phyloP scores from a whole-genome alignment of 371 early-diverging fungal genomes.

The Lichtheimia corymbifera region DNA sequence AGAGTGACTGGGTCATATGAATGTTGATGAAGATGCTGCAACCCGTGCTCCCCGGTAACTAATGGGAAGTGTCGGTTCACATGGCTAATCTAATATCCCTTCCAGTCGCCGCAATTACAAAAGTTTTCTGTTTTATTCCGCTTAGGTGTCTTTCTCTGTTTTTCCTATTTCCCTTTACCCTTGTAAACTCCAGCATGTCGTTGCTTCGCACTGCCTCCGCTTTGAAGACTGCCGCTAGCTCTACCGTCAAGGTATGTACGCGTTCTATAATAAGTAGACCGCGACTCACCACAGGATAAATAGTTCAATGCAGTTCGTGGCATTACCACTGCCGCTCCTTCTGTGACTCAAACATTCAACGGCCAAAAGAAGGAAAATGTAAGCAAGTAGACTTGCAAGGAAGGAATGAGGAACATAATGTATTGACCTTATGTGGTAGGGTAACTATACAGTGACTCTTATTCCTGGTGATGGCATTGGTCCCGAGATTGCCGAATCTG shows the following conservation, averaged over 20 bases:
- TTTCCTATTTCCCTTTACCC: slow-evolving; percentile 1
- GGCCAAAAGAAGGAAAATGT: slow-evolving; percentile 69
- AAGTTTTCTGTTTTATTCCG: not conserved
- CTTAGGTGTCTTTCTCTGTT: slow-evolving; percentile 2
- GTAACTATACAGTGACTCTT: slow-evolving; percentile 86
- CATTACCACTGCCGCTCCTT: slow-evolving; percentile 57
- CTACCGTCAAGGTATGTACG: slow-evolving; percentile 18
- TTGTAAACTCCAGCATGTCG: slow-evolving; percentile 15
- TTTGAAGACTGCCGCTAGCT: slow-evolving; percentile 15
- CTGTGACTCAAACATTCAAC: slow-evolving; percentile 64
- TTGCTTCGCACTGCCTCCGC: slow-evolving; percentile 24
- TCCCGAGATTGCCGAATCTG: slow-evolving; percentile 95
- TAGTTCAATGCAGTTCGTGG: slow-evolving; percentile 47
- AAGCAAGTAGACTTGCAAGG: slow-evolving; percentile 16
- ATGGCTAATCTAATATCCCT: no score
- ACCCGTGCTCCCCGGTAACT: no score
- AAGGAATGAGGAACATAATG: not conserved
- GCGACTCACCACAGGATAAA: not conserved
- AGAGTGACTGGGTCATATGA: no score
- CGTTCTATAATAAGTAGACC: not conserved
- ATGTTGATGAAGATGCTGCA: no score
- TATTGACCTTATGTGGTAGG: slow-evolving; percentile 34
- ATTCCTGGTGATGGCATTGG: slow-evolving; percentile 99
- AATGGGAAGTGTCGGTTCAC: no score
- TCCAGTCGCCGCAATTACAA: not conserved